phyloP scores from a whole-genome alignment of 106 monocot species.

The Triglochin maritima region DNA sequence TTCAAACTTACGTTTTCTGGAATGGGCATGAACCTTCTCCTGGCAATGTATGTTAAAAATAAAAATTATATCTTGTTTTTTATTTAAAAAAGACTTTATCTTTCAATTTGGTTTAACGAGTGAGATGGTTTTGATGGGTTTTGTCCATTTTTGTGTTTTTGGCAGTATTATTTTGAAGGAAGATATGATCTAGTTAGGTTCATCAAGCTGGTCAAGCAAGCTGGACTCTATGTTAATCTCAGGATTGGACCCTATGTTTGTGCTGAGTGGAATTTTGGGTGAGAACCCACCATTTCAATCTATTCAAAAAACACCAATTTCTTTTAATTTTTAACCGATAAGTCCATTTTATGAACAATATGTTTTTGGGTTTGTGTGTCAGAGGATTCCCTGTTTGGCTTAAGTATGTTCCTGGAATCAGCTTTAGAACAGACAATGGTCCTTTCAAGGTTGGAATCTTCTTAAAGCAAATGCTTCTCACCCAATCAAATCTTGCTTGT shows the following conservation, averaged over 20 bases:
- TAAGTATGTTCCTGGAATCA: constrained; percentile 32
- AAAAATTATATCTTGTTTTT: not conserved
- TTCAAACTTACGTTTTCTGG: constrained; percentile 33
- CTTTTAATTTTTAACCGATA: no score
- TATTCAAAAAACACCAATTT: not conserved
- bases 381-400: constrained; percentile 39
- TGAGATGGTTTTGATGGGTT: not conserved
- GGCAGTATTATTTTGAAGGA: constrained; percentile 34
- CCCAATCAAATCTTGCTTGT: not conserved
- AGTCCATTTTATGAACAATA: no score
- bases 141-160: not conserved
- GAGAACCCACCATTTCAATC: constrained; percentile 1
- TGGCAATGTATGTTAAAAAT: constrained; percentile 14
- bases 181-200: constrained; percentile 39
- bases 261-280: constrained; percentile 51
- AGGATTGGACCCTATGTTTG: constrained; percentile 43
- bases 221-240: constrained; percentile 37
- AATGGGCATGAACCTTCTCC: constrained; percentile 41
- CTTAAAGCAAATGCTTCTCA: not conserved
- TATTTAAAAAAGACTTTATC: not conserved
- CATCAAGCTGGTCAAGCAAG: constrained; percentile 35
- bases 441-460: constrained; percentile 21
- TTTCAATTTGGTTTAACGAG: not conserved
- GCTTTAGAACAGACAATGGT: constrained; percentile 32
- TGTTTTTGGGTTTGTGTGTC: not conserved